These are phyloP conservation scores for Aquanectria penicillioides DNA, from an alignment of 2,329 filamentous ascomycete genomes.

Conservation along the genomic window DNA sequence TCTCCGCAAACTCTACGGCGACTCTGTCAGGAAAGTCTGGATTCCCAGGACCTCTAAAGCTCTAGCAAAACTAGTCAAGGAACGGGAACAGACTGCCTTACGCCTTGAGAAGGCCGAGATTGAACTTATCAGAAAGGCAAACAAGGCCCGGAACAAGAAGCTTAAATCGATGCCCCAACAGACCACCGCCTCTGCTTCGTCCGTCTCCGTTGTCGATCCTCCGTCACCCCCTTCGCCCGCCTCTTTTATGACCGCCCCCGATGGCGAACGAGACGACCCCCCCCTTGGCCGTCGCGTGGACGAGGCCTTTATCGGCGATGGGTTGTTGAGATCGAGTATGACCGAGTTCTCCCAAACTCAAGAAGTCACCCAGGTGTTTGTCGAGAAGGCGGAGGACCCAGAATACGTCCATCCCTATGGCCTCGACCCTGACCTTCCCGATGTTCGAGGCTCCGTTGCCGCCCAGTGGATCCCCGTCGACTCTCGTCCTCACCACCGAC, in stretches of 20 bases:
- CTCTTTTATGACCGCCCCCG: slow-evolving; percentile 22
- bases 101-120: slow-evolving; percentile 89
- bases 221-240: slow-evolving; percentile 27
- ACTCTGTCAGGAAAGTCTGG: slow-evolving; percentile 86
- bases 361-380: slow-evolving; percentile 11
- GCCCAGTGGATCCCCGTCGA: slow-evolving; percentile 79
- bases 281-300: slow-evolving; percentile 12
- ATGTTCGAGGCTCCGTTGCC: slow-evolving; percentile 64
- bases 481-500: slow-evolving; percentile 78
- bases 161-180: slow-evolving; percentile 9
- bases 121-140: slow-evolving; percentile 82
- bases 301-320: slow-evolving; percentile 9
- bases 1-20: slow-evolving; percentile 82
- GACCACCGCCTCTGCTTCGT: slow-evolving; percentile 3
- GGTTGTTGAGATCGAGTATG: slow-evolving; percentile 25
- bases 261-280: slow-evolving; percentile 19
- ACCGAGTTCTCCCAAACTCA: slow-evolving; percentile 22
- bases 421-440: slow-evolving; percentile 47
- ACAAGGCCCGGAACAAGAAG: slow-evolving; percentile 73
- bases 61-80: slow-evolving; percentile 81
- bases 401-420: slow-evolving; percentile 52
- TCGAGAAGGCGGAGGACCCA: slow-evolving; percentile 42
- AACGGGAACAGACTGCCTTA: slow-evolving; percentile 82
- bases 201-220: slow-evolving; percentile 21
- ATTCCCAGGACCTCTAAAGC: slow-evolving; percentile 80